Conservation (phyloP, 345 rosid genomes). For the Mallotus nudiflorus region DNA sequence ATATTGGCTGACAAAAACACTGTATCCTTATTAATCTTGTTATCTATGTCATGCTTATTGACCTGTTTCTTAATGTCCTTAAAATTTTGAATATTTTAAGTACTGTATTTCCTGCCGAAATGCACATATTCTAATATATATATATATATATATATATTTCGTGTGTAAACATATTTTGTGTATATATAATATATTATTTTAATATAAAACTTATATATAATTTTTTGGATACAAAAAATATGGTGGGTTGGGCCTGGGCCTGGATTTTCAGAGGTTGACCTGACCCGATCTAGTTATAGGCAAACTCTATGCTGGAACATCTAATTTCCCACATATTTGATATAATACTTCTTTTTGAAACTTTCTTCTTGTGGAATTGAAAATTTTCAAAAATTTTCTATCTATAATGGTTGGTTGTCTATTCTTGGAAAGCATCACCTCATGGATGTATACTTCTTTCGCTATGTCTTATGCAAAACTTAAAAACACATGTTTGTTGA, state of each 20-base stretch:
- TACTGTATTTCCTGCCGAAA: no score
- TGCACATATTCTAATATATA: no score
- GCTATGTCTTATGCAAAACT: not conserved
- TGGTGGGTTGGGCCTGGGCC: not conserved
- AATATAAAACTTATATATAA: no score
- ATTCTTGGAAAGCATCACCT: not conserved
- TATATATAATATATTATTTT: no score
- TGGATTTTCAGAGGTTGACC: no score
- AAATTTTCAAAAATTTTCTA: no score
- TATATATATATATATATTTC: no score
- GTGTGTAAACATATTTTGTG: no score
- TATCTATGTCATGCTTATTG: not conserved
- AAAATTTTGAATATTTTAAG: not conserved
- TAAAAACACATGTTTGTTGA: not conserved
- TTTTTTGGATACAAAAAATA: no score
- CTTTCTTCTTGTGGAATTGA: no score
- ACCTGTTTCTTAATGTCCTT: not conserved
- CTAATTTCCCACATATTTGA: not conserved
- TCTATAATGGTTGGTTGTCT: not conserved
- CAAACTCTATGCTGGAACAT: not conserved
- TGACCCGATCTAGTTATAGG: not conserved
- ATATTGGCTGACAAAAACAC: not conserved
- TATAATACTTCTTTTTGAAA: not conserved
- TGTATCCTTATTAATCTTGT: not conserved
- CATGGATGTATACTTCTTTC: not conserved